Percentiles rank a stretch among this genome's conserved stretches.
These are phyloP conservation scores for Podosphaera aphanis DNA, from an alignment of 2,329 filamentous ascomycete species.

Conservation along the genomic window DNA sequence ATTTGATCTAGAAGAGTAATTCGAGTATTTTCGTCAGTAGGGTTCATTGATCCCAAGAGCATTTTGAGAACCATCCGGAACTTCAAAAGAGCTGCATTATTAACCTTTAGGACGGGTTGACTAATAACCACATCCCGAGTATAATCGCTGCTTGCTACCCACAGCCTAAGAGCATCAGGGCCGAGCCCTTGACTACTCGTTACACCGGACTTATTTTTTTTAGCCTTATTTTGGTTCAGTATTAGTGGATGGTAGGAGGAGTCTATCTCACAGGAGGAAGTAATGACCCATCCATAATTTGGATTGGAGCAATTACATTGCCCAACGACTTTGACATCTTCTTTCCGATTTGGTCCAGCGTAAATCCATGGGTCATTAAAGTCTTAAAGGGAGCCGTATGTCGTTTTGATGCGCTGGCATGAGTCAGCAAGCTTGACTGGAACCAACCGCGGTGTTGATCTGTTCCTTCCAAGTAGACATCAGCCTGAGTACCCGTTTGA, in stretches of 20 bases:
- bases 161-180: constrained; percentile 67
- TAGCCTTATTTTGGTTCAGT: constrained; percentile 21
- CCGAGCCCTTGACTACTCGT: constrained; percentile 47
- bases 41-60: constrained; percentile 51
- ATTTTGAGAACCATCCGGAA: constrained; percentile 81
- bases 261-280: constrained; percentile 28
- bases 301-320: constrained; percentile 56
- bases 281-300: constrained; percentile 69
- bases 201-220: constrained; percentile 17
- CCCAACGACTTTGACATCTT: constrained; percentile 98
- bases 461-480: constrained; percentile 81
- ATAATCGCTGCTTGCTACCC: constrained; percentile 82
- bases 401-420: constrained; percentile 26
- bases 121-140: constrained; percentile 71
- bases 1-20: constrained; percentile 46
- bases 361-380: constrained; percentile 90
- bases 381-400: constrained; percentile 52
- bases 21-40: constrained; percentile 20
- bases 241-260: not conserved
- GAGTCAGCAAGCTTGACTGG: constrained; percentile 79
- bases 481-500: constrained; percentile 33
- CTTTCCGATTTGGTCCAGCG: constrained; percentile 66
- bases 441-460: constrained; percentile 98
- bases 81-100: constrained; percentile 59
- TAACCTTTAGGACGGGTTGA: constrained; percentile 48